Percentiles rank a stretch among this genome's conserved stretches.
phyloP scores from a whole-genome alignment of 2,329 filamentous ascomycete genomes.

The Neonectria magnoliae region DNA sequence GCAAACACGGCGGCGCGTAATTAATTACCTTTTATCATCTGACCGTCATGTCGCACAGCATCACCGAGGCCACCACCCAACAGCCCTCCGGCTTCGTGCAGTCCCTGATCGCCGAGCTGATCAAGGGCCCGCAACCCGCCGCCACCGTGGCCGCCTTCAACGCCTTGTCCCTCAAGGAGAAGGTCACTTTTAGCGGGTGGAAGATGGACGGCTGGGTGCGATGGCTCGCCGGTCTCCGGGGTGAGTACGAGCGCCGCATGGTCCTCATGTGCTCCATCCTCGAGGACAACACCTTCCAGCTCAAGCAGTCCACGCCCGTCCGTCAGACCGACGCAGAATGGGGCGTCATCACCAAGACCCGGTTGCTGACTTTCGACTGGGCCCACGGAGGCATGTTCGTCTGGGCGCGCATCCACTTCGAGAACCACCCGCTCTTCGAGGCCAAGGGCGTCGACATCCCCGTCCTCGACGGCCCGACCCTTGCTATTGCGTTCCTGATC shows the following conservation, averaged over 20 bases:
- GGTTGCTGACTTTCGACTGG: slow-evolving; percentile 80
- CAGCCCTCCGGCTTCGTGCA: slow-evolving; percentile 93
- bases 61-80: slow-evolving; percentile 81
- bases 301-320: slow-evolving; percentile 68
- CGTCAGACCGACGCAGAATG: slow-evolving; percentile 67
- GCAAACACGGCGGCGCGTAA: too few species aligned
- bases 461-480: slow-evolving; percentile 62
- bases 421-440: slow-evolving; percentile 75
- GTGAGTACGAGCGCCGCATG: slow-evolving; percentile 88
- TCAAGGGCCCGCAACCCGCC: slow-evolving; percentile 74
- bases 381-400: slow-evolving; percentile 93
- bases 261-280: slow-evolving; percentile 78
- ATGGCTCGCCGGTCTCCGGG: slow-evolving; percentile 87
- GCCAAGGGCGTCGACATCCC: slow-evolving; percentile 44
- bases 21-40: slow-evolving; percentile 1
- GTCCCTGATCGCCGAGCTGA: slow-evolving; percentile 77
- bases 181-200: slow-evolving; percentile 70
- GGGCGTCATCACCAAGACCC: slow-evolving; percentile 78
- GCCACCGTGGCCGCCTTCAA: slow-evolving; percentile 53
- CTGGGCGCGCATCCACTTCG: slow-evolving; percentile 80
- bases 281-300: slow-evolving; percentile 71
- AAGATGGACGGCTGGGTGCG: slow-evolving; percentile 86
- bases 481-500: slow-evolving; percentile 75
- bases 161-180: slow-evolving; percentile 59
- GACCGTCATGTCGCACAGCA: slow-evolving; percentile 54